Percentiles rank a stretch among this genome's conserved stretches.
Evolutionary conservation across 2,329 filamentous ascomycete genomes (phyloP).

Genomic region (Fusarium heterosporum): DNA sequence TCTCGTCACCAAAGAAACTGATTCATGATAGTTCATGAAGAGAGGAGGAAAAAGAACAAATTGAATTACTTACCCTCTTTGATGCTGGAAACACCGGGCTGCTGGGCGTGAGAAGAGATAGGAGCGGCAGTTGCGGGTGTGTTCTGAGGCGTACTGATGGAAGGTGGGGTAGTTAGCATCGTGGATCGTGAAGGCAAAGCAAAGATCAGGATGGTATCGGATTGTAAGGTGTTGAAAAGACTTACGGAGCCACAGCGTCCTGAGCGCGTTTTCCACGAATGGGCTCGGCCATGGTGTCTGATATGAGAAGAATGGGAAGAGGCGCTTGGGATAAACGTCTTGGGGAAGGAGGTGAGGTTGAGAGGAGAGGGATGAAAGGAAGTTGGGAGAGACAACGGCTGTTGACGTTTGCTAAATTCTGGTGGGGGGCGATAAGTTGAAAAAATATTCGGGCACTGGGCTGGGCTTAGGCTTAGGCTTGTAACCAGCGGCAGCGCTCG

Average conservation of each 20-base stretch:
- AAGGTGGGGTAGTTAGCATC: conserved; percentile 56
- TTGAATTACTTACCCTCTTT: conserved; percentile 82
- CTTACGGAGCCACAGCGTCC: conserved; percentile 68
- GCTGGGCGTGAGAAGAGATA: conserved; percentile 96
- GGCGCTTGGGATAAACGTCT: conserved; percentile 49
- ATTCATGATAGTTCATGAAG: conserved; percentile 3
- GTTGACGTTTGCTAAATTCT: conserved; percentile 56
- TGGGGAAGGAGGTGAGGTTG: conserved; percentile 46
- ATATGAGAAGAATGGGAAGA: conserved; percentile 43
- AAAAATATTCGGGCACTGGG: conserved; percentile 53
- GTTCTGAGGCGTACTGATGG: conserved; percentile 95
- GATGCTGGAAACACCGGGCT: conserved; percentile 93
- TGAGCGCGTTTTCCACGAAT: conserved; percentile 73
- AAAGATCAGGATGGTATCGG: conserved; percentile 33
- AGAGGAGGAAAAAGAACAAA: conserved; percentile 6
- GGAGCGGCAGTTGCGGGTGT: conserved; percentile 95
- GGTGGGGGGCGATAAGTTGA: conserved; percentile 54
- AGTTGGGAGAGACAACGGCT: conserved; percentile 51
- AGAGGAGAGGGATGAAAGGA: conserved; percentile 50
- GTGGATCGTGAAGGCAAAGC: conserved; percentile 39
- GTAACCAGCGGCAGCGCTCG: conserved; percentile 39
- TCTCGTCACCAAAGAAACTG: conserved; percentile 12
- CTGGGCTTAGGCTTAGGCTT: conserved; percentile 23
- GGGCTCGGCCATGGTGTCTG: conserved; percentile 69
- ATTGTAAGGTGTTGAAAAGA: conserved; percentile 44